Percentiles rank a stretch among this genome's conserved stretches.
phyloP scores from a whole-genome alignment of 192 early-diverging fungal genomes.

The Diversispora epigaea region DNA sequence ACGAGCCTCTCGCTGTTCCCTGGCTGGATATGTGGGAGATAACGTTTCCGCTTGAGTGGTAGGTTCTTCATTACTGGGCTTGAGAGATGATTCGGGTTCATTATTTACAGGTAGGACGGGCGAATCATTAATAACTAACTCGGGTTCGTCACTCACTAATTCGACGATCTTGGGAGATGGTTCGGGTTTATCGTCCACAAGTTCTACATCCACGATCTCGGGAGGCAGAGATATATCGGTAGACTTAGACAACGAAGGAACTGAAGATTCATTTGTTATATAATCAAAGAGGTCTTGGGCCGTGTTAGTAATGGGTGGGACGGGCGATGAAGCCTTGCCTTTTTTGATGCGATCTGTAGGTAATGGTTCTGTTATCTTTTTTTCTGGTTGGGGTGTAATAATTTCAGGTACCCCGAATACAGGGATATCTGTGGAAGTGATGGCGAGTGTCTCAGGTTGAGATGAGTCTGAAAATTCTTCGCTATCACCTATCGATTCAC shows the following conservation, averaged over 20 bases:
- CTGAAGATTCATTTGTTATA: constrained; percentile 3
- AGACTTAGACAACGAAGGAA: not conserved
- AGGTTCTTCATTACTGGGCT: constrained; percentile 4
- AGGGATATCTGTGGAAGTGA: constrained; percentile 11
- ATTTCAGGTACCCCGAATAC: constrained; percentile 1
- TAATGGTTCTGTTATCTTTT: not conserved
- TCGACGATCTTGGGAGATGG: not conserved
- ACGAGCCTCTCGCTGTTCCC: not conserved
- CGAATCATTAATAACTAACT: not conserved
- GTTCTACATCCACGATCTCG: not conserved
- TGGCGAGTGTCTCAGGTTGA: not conserved
- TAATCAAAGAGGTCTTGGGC: constrained; percentile 8
- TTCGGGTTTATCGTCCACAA: constrained; percentile 2
- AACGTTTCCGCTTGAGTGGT: not conserved
- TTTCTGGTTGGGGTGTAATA: not conserved
- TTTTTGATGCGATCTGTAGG: constrained; percentile 1
- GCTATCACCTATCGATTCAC: not conserved
- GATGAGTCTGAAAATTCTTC: not conserved
- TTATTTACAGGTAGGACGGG: constrained; percentile 6
- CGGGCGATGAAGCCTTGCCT: not conserved
- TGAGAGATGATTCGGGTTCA: too few species aligned
- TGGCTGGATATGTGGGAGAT: not conserved
- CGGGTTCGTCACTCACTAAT: not conserved
- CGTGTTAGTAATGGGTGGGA: not conserved
- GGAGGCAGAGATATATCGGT: constrained; percentile 12